Conservation (phyloP, 176 grass and related monocot genomes). For the Bromus sterilis region DNA sequence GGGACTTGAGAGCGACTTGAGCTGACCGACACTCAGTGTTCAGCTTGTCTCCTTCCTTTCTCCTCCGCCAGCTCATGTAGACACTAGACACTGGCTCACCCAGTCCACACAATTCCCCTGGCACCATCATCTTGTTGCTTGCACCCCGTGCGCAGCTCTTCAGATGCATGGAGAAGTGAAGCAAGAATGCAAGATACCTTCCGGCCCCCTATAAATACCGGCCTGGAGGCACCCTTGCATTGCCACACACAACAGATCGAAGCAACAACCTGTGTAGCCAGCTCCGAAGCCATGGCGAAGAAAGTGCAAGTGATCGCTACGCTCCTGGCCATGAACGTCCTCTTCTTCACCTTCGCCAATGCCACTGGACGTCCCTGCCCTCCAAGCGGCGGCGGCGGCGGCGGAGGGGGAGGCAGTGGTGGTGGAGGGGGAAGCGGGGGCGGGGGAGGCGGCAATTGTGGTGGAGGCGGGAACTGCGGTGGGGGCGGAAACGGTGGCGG, state of each 20-base stretch:
- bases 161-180: background rate
- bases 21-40: background rate
- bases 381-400: background rate
- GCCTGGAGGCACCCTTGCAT: background rate
- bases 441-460: background rate
- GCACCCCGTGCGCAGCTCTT: background rate
- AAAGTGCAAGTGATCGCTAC: background rate
- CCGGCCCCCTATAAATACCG: background rate
- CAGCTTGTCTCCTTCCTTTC: background rate
- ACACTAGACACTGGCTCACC: background rate
- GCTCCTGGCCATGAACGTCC: background rate
- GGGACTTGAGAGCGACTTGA: background rate
- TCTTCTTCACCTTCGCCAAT: slow-evolving; percentile 7
- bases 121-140: background rate
- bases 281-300: background rate
- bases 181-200: background rate
- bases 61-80: background rate
- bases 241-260: background rate
- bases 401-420: background rate
- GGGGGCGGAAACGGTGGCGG: background rate
- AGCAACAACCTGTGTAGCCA: background rate
- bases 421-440: background rate
- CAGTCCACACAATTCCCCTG: background rate
- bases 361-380: background rate
- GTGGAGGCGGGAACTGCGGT: background rate